Evolutionary conservation across 306 rosid genomes (phyloP), one percentile per base, ranked within the genome.

Genomic region (Oemleria cerasiformis): DNA sequence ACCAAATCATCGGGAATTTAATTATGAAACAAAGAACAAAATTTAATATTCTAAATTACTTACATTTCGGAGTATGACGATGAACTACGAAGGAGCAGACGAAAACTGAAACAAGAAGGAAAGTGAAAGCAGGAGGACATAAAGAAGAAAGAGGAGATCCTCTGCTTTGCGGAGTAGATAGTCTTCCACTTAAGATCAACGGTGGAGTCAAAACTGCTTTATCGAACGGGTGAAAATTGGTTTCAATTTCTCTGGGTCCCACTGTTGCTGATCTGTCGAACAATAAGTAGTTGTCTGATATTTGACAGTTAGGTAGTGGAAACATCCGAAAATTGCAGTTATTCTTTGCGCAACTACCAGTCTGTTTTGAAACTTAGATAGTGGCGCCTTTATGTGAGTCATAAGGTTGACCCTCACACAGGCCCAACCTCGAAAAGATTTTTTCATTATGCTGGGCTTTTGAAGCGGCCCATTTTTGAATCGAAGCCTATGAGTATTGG

Each of bases 71-170:
- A 45, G 39, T 38, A 19, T 7, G 40, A 57, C 34, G 10, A 43
- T 17, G 49, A 49, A 25, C 30, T 30, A 45, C 23, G 30, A 39
- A 17, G 62, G 43, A 60, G 54, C 20, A 53, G 58, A 53, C 30
- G 56, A 23, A 56, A 65, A 62, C 74, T 21, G 67, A 55, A 73
- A 57, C 65, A 38, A 57, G 21, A 7, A 79, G 38, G 59, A 64
- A 68, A 4, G 48, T 20, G 0, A 42, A 41, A 19, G 12, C 65
- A 0, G 43, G 45, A 3, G 15, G 60, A 10, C 20, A 6, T 4
- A 0, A 15, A 44, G 55, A 75, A 9, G 19, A 34, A 8, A 45
- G 23, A 19, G 57, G 6, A 12, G 80, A 25, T 74, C 48, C 0
- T 20, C 73, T 63, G 30, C 48, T 12, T 38, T 23, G 25, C 20